Conservation (phyloP, 305 asterid species). For the Fraxinus xanthoxyloides region DNA sequence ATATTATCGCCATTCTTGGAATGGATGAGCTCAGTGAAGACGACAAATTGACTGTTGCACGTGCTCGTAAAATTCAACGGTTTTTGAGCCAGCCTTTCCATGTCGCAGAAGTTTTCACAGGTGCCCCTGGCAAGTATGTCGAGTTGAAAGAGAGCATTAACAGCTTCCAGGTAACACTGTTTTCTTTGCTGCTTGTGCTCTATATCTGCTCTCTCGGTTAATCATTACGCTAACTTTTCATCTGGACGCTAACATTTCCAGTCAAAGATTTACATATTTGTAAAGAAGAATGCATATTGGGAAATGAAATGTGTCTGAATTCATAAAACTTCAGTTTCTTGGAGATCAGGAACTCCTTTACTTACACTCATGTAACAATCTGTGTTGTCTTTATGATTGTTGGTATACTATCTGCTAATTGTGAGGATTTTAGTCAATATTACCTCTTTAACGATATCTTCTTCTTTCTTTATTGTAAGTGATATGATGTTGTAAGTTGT, state of each 20-base stretch:
- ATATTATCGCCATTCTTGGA: slow-evolving; percentile 94
- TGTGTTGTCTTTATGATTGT: neutral
- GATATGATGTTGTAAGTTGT: too few species aligned
- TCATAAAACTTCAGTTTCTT: neutral
- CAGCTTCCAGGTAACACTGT: slow-evolving; percentile 33
- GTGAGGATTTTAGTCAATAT: neutral
- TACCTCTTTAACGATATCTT: too few species aligned
- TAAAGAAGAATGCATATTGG: neutral
- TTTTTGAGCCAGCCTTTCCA: slow-evolving; percentile 48
- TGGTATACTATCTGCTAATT: neutral
- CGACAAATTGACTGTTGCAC: slow-evolving; percentile 69
- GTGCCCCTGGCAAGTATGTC: slow-evolving; percentile 44
- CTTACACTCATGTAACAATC: neutral
- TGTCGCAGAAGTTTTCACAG: slow-evolving; percentile 45
- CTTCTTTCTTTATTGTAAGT: too few species aligned
- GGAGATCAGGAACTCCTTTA: neutral
- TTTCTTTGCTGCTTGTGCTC: neutral
- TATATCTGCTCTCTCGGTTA: neutral
- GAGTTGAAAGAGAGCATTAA: slow-evolving; percentile 36
- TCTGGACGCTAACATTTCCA: neutral
- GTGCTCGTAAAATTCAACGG: slow-evolving; percentile 31
- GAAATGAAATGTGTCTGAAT: neutral
- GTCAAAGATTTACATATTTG: neutral
- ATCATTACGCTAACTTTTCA: neutral
- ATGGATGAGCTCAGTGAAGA: slow-evolving; percentile 99